A percentile compares a stretch with the other conserved stretches of the same genome.
Evolutionary conservation across 805 yeast species (phyloP).

Genomic region (Teunomyces kruisii): DNA sequence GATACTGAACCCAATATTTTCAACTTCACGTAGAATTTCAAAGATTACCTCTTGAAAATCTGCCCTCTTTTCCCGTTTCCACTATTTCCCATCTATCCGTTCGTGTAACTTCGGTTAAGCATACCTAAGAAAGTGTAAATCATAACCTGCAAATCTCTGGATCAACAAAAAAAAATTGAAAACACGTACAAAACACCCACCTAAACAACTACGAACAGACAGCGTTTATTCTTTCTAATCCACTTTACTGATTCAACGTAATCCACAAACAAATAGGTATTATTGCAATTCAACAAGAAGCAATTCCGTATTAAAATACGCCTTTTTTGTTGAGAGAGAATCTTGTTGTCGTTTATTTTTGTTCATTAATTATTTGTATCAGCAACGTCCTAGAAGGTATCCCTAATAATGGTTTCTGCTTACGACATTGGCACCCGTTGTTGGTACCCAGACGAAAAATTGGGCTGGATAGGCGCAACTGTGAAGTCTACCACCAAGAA

Average conservation of each 20-base stretch:
- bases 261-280: not conserved
- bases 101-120: constrained; percentile 6
- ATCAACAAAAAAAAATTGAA: constrained; percentile 4
- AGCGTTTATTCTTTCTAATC: constrained; percentile 2
- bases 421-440: constrained; percentile 57
- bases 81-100: not conserved
- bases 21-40: too few species aligned
- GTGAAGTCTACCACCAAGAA: constrained; percentile 46
- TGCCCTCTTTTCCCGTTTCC: too few species aligned
- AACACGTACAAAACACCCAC: constrained; percentile 5
- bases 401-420: constrained; percentile 15
- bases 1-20: too few species aligned
- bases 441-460: constrained; percentile 74
- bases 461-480: constrained; percentile 76
- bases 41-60: too few species aligned
- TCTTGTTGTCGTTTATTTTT: not conserved
- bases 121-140: not conserved
- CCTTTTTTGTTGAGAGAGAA: constrained; percentile 1
- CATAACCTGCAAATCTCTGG: constrained; percentile 3
- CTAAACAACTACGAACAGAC: not conserved
- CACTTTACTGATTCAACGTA: not conserved
- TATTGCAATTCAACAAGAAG: not conserved
- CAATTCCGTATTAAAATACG: not conserved
- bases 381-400: not conserved
- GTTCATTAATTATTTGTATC: not conserved